Conservation (phyloP, 2,329 filamentous ascomycete species). For the Parastagonospora avenae region DNA sequence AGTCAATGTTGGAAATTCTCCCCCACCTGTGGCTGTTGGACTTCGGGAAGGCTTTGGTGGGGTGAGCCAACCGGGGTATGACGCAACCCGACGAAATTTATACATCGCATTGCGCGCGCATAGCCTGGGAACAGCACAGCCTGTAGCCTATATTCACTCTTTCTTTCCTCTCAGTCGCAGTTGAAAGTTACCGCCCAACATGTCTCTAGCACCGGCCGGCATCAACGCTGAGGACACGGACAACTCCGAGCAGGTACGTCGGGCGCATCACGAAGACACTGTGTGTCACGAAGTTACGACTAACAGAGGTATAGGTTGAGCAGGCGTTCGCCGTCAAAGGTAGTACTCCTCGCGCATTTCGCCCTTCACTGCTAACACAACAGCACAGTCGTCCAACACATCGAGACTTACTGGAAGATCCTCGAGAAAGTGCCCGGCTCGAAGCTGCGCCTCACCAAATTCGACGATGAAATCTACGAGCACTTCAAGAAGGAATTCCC, state of each 20-base stretch:
- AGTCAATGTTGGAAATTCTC: conserved; percentile 34
- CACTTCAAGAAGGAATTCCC: conserved; percentile 89
- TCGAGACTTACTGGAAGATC: conserved; percentile 96
- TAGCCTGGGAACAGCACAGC: not conserved
- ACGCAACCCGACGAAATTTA: conserved; percentile 33
- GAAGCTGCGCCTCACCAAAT: conserved; percentile 85
- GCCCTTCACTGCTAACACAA: conserved; percentile 14
- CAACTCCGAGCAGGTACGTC: conserved; percentile 71
- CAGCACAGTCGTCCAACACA: conserved; percentile 79
- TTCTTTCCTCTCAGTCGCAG: not conserved
- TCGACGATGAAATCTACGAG: conserved; percentile 92
- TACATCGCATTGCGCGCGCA: conserved; percentile 7
- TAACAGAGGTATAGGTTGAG: conserved; percentile 73
- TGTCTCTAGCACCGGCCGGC: conserved; percentile 41
- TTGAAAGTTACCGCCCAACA: conserved; percentile 13
- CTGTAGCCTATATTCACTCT: not conserved
- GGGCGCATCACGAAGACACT: not conserved
- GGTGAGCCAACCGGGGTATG: conserved; percentile 17
- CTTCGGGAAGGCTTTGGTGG: conserved; percentile 11
- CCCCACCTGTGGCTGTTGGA: conserved; percentile 26
- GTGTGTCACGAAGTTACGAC: conserved; percentile 1
- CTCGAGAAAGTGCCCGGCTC: conserved; percentile 90
- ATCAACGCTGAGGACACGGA: conserved; percentile 64
- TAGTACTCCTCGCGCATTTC: conserved; percentile 44
- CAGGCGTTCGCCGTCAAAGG: conserved; percentile 99